Evolutionary conservation across 164 flowering plant genomes (phyloP).

Genomic region (Berberis vulgaris): DNA sequence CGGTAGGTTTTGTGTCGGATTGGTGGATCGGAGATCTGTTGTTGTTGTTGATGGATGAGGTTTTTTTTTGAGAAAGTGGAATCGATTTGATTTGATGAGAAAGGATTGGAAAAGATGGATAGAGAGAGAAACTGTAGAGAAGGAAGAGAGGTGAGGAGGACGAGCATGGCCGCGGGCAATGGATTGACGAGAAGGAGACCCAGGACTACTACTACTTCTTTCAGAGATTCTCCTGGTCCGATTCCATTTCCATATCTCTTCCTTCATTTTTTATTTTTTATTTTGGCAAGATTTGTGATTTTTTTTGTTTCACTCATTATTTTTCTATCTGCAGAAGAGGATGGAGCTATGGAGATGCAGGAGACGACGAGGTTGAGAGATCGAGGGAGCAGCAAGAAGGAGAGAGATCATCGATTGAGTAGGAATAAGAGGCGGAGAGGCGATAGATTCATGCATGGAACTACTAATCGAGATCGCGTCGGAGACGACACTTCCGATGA

Average conservation of each 20-base stretch:
- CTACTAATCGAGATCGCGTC: conserved; percentile 43
- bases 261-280: no score
- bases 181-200: conserved; percentile 71
- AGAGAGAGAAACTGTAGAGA: conserved; percentile 23
- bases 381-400: conserved; percentile 33
- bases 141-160: conserved; percentile 55
- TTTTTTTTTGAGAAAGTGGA: not conserved
- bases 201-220: conserved; percentile 33
- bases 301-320: conserved; percentile 6
- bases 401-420: conserved; percentile 47
- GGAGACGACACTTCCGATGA: conserved; percentile 76
- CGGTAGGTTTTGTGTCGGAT: not conserved
- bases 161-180: conserved; percentile 43
- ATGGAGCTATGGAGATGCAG: conserved; percentile 53
- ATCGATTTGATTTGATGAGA: not conserved
- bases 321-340: conserved; percentile 53
- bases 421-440: conserved; percentile 65
- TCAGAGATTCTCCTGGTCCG: conserved; percentile 88
- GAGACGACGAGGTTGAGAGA: conserved; percentile 61
- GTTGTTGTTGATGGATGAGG: not conserved
- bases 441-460: conserved; percentile 47
- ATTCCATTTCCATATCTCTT: not conserved
- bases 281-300: not conserved
- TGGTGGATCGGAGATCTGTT: not conserved
- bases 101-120: conserved; percentile 36